Conservation (phyloP, 2,329 filamentous ascomycete genomes). For the Fusarium lateritium region DNA sequence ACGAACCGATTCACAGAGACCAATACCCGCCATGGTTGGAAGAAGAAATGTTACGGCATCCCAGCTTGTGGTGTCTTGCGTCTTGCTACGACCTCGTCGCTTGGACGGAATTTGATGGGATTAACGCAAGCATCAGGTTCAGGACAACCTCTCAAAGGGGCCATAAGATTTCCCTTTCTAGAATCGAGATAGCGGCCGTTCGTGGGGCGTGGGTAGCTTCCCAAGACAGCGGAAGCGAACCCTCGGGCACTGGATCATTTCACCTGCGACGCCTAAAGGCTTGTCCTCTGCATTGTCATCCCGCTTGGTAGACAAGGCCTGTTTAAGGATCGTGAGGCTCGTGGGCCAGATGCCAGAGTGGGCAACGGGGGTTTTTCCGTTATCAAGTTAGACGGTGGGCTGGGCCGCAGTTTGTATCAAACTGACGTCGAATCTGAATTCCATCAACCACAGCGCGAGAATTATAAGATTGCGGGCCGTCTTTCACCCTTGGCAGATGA, state of each 20-base stretch:
- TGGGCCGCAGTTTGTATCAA: conserved; percentile 23
- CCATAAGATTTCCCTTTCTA: conserved; percentile 28
- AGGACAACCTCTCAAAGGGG: conserved; percentile 21
- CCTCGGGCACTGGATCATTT: conserved; percentile 40
- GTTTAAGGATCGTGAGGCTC: conserved; percentile 23
- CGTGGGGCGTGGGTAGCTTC: conserved; percentile 24
- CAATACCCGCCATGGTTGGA: conserved; percentile 9
- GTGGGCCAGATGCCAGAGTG: conserved; percentile 23
- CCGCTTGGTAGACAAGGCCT: conserved; percentile 22
- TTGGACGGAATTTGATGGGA: conserved; percentile 9
- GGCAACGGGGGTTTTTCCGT: conserved; percentile 32
- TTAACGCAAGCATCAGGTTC: conserved; percentile 37
- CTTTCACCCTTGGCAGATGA: conserved; percentile 35
- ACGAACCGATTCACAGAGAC: conserved; percentile 1
- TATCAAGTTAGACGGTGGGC: conserved; percentile 25
- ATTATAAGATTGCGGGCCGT: conserved; percentile 44
- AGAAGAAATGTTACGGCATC: conserved; percentile 16
- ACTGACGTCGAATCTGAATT: conserved; percentile 46
- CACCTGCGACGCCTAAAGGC: conserved; percentile 46
- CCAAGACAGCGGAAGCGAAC: conserved; percentile 40
- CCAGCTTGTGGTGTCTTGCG: conserved; percentile 9
- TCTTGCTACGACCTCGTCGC: conserved; percentile 6
- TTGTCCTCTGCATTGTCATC: conserved; percentile 28
- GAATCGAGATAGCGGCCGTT: conserved; percentile 37
- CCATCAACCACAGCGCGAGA: conserved; percentile 50